A percentile compares a stretch with the other conserved stretches of the same genome.
These are phyloP conservation scores for Pseudocercospora macadamiae DNA, from an alignment of 2,329 filamentous ascomycete genomes.

Conservation along the genomic window DNA sequence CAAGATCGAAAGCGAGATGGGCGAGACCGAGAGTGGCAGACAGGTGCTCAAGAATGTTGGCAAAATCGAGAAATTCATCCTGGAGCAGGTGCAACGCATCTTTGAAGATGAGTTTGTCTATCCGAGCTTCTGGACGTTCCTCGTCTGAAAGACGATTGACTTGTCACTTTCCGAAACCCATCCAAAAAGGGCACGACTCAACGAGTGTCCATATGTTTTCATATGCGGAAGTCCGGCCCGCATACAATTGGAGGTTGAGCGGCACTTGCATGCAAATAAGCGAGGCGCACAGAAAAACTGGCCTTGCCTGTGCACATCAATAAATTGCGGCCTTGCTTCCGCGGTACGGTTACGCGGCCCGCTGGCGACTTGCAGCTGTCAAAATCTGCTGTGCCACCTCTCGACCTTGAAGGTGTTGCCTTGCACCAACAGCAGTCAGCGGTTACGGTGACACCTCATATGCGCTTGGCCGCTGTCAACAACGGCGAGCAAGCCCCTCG, in stretches of 20 bases:
- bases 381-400: constrained; percentile 19
- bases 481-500: neutral
- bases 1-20: constrained; percentile 95
- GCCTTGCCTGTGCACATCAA: constrained; percentile 12
- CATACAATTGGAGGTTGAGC: neutral
- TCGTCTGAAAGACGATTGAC: constrained; percentile 58
- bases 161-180: neutral
- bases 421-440: constrained; percentile 7
- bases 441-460: constrained; percentile 8
- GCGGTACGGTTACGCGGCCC: constrained; percentile 12
- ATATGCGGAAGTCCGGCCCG: neutral
- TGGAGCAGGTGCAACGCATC: constrained; percentile 94
- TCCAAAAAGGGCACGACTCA: neutral
- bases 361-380: constrained; percentile 21
- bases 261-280: constrained; percentile 14
- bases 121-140: constrained; percentile 96
- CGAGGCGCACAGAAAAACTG: constrained; percentile 9
- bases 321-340: constrained; percentile 17
- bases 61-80: constrained; percentile 95
- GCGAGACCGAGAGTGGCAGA: constrained; percentile 85
- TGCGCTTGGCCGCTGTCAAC: constrained; percentile 7
- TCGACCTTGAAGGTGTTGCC: neutral
- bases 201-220: neutral
- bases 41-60: constrained; percentile 97
- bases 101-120: constrained; percentile 99